Evolutionary conservation across 495 filamentous ascomycete species (phyloP).

Genomic region (Rostrohypoxylon terebratum): DNA sequence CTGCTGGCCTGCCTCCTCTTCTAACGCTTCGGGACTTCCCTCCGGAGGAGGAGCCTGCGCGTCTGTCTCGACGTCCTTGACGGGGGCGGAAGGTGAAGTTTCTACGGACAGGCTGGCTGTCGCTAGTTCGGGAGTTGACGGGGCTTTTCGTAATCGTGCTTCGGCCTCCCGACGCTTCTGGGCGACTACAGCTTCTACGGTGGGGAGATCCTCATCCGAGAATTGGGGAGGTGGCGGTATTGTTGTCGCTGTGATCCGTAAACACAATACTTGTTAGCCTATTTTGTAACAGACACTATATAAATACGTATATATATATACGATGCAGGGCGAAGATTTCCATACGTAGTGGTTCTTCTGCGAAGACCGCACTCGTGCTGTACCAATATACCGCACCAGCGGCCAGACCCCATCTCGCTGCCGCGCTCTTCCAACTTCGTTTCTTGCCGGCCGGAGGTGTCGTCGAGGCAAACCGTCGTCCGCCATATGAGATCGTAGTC

Average conservation of each 20-base stretch:
- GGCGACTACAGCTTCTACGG: constrained; percentile 63
- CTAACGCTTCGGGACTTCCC: constrained; percentile 67
- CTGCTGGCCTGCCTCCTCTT: constrained; percentile 83
- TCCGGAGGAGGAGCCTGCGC: constrained; percentile 39
- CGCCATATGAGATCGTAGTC: constrained; percentile 40
- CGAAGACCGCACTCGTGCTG: constrained; percentile 87
- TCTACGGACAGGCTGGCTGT: constrained; percentile 37
- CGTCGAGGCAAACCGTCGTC: constrained; percentile 78
- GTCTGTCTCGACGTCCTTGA: constrained; percentile 33
- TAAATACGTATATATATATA: too few species aligned
- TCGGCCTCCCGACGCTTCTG: constrained; percentile 61
- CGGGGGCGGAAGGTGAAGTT: constrained; percentile 39
- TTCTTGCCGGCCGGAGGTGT: constrained; percentile 68
- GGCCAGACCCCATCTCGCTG: constrained; percentile 79
- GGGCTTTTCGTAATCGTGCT: constrained; percentile 40
- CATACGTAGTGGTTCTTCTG: constrained; percentile 83
- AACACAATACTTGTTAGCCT: constrained; percentile 11
- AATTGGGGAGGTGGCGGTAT: constrained; percentile 55
- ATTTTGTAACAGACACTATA: not conserved
- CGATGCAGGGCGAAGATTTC: not conserved
- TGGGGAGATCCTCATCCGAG: constrained; percentile 60
- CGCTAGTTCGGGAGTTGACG: constrained; percentile 42
- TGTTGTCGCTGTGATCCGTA: constrained; percentile 44
- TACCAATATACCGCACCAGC: constrained; percentile 88
- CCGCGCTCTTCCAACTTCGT: constrained; percentile 86